Percentiles rank a stretch among this genome's conserved stretches.
phyloP scores from a whole-genome alignment of 1,284 basidiomycete species.

The Hymenochaete sp. region DNA sequence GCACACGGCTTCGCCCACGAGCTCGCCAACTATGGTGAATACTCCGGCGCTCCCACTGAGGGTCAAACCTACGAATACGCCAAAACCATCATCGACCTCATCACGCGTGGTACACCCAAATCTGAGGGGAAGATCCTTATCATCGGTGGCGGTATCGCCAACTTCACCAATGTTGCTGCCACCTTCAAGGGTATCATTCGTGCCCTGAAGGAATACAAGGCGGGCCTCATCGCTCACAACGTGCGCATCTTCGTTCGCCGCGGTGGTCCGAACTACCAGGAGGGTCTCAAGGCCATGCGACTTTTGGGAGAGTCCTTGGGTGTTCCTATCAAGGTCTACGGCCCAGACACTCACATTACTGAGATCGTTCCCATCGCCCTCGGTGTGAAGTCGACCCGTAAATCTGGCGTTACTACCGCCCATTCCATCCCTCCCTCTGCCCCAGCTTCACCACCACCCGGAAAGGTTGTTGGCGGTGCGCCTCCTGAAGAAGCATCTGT shows the following conservation, averaged over 20 bases:
- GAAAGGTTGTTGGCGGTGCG: conserved; percentile 28
- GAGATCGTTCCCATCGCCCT: conserved; percentile 97
- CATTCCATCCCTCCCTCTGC: conserved; percentile 34
- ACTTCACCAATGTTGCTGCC: conserved; percentile 98
- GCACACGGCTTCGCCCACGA: conserved; percentile 96
- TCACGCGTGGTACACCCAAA: conserved; percentile 82
- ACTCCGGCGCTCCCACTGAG: conserved; percentile 97
- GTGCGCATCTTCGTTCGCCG: conserved; percentile 96
- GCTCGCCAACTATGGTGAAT: conserved; percentile 99
- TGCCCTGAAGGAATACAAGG: conserved; percentile 91
- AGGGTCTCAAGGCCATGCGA: conserved; percentile 98
- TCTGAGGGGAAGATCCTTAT: conserved; percentile 95
- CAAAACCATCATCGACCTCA: conserved; percentile 96
- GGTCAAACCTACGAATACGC: conserved; percentile 99
- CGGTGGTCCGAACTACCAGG: conserved; percentile 99
- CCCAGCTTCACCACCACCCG: conserved; percentile 30
- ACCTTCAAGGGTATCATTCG: conserved; percentile 99
- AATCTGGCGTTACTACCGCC: conserved; percentile 25
- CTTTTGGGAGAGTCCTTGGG: conserved; percentile 96
- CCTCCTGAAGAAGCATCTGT: conserved; percentile 36
- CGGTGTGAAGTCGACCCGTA: conserved; percentile 54
- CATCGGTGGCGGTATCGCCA: conserved; percentile 99
- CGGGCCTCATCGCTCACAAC: conserved; percentile 72
- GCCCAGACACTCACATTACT: conserved; percentile 98
- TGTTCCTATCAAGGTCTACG: conserved; percentile 94